Conservation (phyloP, 2,329 filamentous ascomycete genomes). For the Pseudopithomyces chartarum region DNA sequence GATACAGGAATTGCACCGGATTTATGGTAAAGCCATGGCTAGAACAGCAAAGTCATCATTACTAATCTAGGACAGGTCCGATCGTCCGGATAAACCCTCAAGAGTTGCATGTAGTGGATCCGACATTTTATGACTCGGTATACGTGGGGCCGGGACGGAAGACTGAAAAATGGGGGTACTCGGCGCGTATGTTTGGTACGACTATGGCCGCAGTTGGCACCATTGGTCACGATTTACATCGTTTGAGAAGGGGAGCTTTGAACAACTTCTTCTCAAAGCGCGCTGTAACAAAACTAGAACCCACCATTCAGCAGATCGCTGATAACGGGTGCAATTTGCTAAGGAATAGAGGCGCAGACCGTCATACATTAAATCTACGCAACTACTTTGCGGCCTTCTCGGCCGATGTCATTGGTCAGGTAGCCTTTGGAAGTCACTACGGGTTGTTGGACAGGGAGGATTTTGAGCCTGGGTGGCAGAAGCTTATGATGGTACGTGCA, state of each 20-base stretch:
- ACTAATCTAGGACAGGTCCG: conserved; percentile 15
- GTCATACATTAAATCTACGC: conserved; percentile 17
- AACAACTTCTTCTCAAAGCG: conserved; percentile 35
- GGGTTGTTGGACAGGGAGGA: conserved; percentile 23
- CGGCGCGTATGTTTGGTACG: conserved; percentile 27
- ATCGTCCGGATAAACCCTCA: conserved; percentile 28
- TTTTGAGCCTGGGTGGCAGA: conserved; percentile 24
- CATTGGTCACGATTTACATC: conserved; percentile 28
- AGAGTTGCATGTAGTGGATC: conserved; percentile 21
- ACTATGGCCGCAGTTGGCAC: conserved; percentile 24
- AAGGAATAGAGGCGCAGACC: conserved; percentile 5
- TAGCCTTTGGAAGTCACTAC: conserved; percentile 23
- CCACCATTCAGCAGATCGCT: conserved; percentile 4
- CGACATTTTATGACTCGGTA: conserved; percentile 25
- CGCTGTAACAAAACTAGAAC: conserved; percentile 6
- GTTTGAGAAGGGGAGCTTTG: conserved; percentile 26
- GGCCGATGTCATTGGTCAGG: conserved; percentile 27
- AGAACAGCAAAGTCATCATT: not conserved
- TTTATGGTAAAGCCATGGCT: conserved; percentile 18
- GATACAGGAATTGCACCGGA: conserved; percentile 22
- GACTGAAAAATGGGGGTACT: conserved; percentile 28
- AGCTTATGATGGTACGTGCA: conserved; percentile 23
- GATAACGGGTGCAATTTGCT: conserved; percentile 11
- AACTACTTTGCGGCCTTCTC: conserved; percentile 23
- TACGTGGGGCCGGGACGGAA: conserved; percentile 20